A percentile compares a stretch with the other conserved stretches of the same genome.
These are phyloP conservation scores for Cladobotryum protrusum DNA, from an alignment of 2,329 filamentous ascomycete species.

Conservation along the genomic window DNA sequence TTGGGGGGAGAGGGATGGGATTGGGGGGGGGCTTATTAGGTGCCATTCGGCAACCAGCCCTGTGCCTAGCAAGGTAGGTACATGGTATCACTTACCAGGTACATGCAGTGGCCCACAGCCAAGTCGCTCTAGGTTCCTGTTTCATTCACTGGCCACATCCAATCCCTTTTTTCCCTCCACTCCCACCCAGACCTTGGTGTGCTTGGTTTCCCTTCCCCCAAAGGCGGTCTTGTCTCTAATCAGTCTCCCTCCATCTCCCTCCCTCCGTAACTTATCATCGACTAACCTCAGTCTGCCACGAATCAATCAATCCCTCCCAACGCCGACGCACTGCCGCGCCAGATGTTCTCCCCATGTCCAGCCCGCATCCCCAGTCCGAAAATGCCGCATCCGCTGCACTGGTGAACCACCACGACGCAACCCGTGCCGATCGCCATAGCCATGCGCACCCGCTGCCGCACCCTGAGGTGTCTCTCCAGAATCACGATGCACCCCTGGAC, in stretches of 20 bases:
- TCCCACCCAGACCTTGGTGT: constrained; percentile 7
- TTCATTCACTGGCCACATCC: constrained; percentile 4
- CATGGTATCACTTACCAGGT: neutral
- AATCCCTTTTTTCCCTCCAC: neutral
- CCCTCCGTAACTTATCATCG: constrained; percentile 15
- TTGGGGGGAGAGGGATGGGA: constrained; percentile 3
- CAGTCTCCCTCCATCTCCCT: constrained; percentile 5
- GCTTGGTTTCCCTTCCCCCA: neutral
- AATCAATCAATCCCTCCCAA: constrained; percentile 18
- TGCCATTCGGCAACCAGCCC: constrained; percentile 3
- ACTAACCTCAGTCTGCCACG: constrained; percentile 16
- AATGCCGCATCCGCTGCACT: constrained; percentile 48
- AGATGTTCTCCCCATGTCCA: constrained; percentile 56
- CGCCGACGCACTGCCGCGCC: constrained; percentile 29
- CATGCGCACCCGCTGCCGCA: constrained; percentile 5
- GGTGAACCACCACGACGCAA: constrained; percentile 34
- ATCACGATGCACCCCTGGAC: constrained; percentile 4
- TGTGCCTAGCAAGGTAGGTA: neutral
- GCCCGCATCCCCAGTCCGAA: constrained; percentile 43
- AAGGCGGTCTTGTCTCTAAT: neutral
- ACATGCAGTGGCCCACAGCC: neutral
- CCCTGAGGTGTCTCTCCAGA: constrained; percentile 16
- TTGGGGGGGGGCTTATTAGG: too few relatives aligned
- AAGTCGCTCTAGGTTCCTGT: constrained; percentile 3
- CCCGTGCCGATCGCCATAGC: constrained; percentile 9